Evolutionary conservation across 2,329 filamentous ascomycete species (phyloP).

Genomic region (Cytospora leucostoma): DNA sequence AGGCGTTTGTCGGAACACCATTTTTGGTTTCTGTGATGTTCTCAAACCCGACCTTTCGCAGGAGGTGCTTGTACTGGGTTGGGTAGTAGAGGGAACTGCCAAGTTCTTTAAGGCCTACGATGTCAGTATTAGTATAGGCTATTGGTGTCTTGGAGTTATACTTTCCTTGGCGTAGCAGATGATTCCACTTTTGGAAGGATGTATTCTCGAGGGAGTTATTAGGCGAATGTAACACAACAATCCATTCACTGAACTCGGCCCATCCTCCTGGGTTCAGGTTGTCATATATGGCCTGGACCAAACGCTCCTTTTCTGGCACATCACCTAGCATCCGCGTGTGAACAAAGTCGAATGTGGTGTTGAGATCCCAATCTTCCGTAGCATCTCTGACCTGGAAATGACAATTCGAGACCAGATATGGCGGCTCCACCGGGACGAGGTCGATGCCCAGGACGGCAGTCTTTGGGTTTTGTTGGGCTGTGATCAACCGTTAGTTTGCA

Average conservation of each 20-base stretch:
- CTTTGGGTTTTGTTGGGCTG: constrained; percentile 33
- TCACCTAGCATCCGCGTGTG: constrained; percentile 39
- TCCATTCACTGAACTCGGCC: constrained; percentile 41
- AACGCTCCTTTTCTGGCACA: constrained; percentile 32
- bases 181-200: constrained; percentile 37
- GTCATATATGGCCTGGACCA: constrained; percentile 37
- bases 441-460: constrained; percentile 37
- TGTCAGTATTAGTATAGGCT: constrained; percentile 23
- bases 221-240: constrained; percentile 36
- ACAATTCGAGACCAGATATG: constrained; percentile 34
- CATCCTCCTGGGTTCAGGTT: constrained; percentile 39
- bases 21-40: constrained; percentile 34
- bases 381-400: constrained; percentile 35
- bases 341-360: constrained; percentile 36
- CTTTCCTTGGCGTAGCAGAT: constrained; percentile 34
- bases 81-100: constrained; percentile 38
- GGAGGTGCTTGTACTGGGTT: constrained; percentile 31
- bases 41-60: constrained; percentile 34
- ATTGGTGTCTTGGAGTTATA: constrained; percentile 5
- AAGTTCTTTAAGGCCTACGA: constrained; percentile 33
- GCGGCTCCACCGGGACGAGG: constrained; percentile 35
- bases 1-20: constrained; percentile 35
- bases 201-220: constrained; percentile 38
- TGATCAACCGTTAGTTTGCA: not conserved
- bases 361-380: constrained; percentile 34